A percentile compares a stretch with the other conserved stretches of the same genome.
phyloP scores from a whole-genome alignment of 768 basidiomycete species.

The Cystofilobasidium macerans region DNA sequence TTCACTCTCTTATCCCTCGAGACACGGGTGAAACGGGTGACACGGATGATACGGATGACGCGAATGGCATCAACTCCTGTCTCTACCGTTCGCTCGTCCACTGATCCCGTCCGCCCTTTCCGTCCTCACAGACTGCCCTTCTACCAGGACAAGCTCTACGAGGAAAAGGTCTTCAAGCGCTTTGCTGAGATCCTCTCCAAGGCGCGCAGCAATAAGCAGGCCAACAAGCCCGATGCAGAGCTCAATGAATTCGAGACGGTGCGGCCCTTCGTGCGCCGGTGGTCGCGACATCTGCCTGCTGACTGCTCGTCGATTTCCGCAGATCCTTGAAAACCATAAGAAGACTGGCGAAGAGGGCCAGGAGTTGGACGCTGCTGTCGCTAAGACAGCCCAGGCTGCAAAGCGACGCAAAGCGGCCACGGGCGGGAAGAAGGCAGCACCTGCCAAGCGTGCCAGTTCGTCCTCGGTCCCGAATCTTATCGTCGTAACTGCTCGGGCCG shows the following conservation, averaged over 20 bases:
- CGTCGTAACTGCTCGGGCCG: too few species aligned
- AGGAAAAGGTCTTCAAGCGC: slow-evolving; percentile 61
- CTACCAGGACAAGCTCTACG: slow-evolving; percentile 94
- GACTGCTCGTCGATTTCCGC: neutral
- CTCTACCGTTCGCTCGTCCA: neutral
- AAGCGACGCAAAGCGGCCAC: slow-evolving; percentile 32
- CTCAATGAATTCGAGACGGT: slow-evolving; percentile 89
- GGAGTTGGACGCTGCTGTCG: slow-evolving; percentile 72
- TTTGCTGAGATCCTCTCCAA: slow-evolving; percentile 88
- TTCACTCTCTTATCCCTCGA: neutral
- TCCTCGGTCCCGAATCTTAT: too few species aligned
- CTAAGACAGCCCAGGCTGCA: slow-evolving; percentile 68
- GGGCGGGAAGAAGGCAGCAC: neutral
- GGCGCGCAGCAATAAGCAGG: slow-evolving; percentile 80
- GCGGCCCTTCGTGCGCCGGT: slow-evolving; percentile 16
- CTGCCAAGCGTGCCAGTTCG: neutral
- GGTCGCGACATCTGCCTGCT: neutral
- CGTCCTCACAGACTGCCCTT: slow-evolving; percentile 50
- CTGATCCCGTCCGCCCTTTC: neutral
- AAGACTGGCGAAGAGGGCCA: slow-evolving; percentile 84
- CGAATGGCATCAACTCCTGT: too few species aligned
- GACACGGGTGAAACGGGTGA: too few species aligned
- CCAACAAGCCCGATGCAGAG: slow-evolving; percentile 85
- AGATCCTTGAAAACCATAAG: slow-evolving; percentile 77
- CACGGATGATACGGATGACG: too few species aligned